Percentiles rank a stretch among this genome's conserved stretches.
Evolutionary conservation across 2,329 filamentous ascomycete species (phyloP).

Genomic region (Dactylonectria estremocensis): DNA sequence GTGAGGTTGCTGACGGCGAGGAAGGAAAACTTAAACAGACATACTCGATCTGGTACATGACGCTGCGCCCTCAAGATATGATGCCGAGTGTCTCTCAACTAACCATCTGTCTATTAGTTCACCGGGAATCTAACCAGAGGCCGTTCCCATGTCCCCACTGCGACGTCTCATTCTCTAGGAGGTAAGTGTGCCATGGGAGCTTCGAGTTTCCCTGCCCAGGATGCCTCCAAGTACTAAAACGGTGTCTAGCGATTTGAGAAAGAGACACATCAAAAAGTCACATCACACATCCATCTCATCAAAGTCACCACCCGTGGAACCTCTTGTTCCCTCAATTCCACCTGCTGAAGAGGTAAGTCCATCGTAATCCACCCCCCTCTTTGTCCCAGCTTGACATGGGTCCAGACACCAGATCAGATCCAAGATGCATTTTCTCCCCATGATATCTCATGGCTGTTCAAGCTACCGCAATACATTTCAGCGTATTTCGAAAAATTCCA

Average conservation of each 20-base stretch:
- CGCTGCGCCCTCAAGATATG: too few relatives aligned
- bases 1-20: not conserved
- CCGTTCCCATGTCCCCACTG: conserved; percentile 32
- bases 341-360: conserved; percentile 14
- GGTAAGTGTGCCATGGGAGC: not conserved
- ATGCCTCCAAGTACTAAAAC: not conserved
- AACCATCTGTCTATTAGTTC: conserved; percentile 6
- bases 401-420: conserved; percentile 1
- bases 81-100: not conserved
- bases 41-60: conserved; percentile 28
- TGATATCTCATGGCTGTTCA: conserved; percentile 30
- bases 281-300: conserved; percentile 18
- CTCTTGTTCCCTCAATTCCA: not conserved
- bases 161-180: conserved; percentile 32
- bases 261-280: conserved; percentile 30
- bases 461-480: conserved; percentile 27
- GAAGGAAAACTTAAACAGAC: conserved; percentile 32
- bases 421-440: conserved; percentile 15
- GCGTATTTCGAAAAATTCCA: conserved; percentile 31
- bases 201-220: not conserved
- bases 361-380: not conserved
- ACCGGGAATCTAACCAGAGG: conserved; percentile 30
- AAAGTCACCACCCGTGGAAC: conserved; percentile 15
- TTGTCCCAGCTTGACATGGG: not conserved
- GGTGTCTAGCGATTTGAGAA: conserved; percentile 21